Percentiles rank a stretch among this genome's conserved stretches.
These are phyloP conservation scores for Leccinum ochraceum DNA, from an alignment of 768 basidiomycete genomes.

Conservation along the genomic window DNA sequence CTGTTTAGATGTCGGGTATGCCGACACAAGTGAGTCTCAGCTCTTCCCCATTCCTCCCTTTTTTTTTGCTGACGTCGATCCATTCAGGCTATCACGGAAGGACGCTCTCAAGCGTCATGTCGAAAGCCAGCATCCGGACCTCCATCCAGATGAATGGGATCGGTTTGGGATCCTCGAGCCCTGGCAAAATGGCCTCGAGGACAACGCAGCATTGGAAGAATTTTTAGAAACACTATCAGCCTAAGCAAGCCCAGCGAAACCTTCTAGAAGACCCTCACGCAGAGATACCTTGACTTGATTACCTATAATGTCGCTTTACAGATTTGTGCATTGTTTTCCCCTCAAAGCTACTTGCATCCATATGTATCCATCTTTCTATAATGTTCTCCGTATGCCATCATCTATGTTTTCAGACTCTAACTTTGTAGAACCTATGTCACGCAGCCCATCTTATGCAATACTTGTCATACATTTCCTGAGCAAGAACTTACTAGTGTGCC, in stretches of 20 bases:
- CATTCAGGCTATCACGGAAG: conserved; percentile 7
- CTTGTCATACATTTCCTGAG: too few relatives aligned
- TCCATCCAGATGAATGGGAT: background rate
- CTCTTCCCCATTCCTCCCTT: too few relatives aligned
- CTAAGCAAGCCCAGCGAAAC: background rate
- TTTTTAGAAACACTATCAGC: background rate
- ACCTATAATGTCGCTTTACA: background rate
- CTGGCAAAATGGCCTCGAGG: background rate
- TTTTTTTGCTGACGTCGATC: background rate
- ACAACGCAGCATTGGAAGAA: background rate
- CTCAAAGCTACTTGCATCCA: background rate
- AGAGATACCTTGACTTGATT: background rate
- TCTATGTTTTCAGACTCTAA: too few relatives aligned
- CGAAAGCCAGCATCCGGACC: background rate
- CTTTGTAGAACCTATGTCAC: too few relatives aligned
- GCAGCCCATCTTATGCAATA: too few relatives aligned
- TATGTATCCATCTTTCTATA: background rate
- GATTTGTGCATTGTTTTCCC: background rate
- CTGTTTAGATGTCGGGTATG: fast-evolving
- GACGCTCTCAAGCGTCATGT: conserved; percentile 15
- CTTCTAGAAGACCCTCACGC: background rate
- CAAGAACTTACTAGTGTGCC: too few relatives aligned
- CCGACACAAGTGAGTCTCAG: background rate
- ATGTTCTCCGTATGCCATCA: too few relatives aligned
- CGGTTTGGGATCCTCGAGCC: background rate